Percentiles rank a stretch among this genome's conserved stretches.
Evolutionary conservation across 257 asterid genomes (phyloP).

Genomic region (Handroanthus guayacan): DNA sequence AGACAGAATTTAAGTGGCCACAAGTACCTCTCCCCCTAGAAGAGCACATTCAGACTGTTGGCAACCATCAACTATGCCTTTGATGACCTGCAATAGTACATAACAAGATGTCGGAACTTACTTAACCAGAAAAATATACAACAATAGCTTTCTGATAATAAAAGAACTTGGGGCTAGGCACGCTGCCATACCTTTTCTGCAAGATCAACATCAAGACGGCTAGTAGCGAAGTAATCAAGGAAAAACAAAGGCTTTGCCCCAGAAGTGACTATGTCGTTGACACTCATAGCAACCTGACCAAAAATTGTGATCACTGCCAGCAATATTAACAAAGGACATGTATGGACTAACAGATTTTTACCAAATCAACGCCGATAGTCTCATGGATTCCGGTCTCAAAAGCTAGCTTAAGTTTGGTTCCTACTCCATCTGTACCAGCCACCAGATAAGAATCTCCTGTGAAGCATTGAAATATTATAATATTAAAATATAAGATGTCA

Average conservation of each 20-base stretch:
- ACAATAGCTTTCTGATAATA: neutral
- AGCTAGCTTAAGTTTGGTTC: slow-evolving; percentile 94
- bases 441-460: slow-evolving; percentile 93
- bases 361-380: slow-evolving; percentile 97
- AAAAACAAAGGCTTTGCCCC: slow-evolving; percentile 98
- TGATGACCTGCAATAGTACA: slow-evolving; percentile 73
- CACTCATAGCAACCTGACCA: slow-evolving; percentile 97
- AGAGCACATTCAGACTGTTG: slow-evolving; percentile 86
- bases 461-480: slow-evolving; percentile 15
- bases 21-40: slow-evolving; percentile 93
- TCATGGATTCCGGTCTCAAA: slow-evolving; percentile 96
- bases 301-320: slow-evolving; percentile 21
- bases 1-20: neutral
- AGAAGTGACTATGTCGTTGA: slow-evolving; percentile 92
- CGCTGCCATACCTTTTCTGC: slow-evolving; percentile 80
- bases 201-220: slow-evolving; percentile 90
- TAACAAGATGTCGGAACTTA: slow-evolving; percentile 5
- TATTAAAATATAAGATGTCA: neutral
- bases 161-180: neutral
- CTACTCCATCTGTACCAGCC: slow-evolving; percentile 98
- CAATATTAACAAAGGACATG: slow-evolving; percentile 1
- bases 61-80: slow-evolving; percentile 94
- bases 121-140: neutral
- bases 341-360: slow-evolving; percentile 33
- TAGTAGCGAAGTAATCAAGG: slow-evolving; percentile 95